Conservation (phyloP, 768 basidiomycete species). For the Lenzites betulinus region DNA sequence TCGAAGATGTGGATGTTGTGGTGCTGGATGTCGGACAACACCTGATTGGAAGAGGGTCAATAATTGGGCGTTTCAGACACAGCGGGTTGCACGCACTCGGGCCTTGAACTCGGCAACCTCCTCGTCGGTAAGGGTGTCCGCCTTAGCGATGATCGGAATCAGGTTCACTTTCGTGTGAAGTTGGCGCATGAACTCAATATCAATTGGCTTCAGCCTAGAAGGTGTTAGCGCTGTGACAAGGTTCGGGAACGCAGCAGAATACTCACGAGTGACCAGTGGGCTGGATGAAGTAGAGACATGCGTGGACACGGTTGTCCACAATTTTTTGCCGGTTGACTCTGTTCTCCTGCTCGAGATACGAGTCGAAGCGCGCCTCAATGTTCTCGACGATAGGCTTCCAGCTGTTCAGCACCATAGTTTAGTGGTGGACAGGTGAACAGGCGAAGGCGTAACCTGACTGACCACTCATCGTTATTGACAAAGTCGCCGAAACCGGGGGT, state of each 20-base stretch:
- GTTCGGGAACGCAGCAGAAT: background rate
- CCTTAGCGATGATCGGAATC: conserved; percentile 98
- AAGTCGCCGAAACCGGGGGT: conserved; percentile 99
- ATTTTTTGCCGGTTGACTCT: conserved; percentile 94
- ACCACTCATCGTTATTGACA: conserved; percentile 99
- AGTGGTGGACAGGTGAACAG: conserved; percentile 24
- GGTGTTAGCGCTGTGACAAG: conserved; percentile 5
- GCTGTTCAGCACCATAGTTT: conserved; percentile 42
- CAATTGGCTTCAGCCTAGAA: conserved; percentile 91
- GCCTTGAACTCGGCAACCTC: conserved; percentile 93
- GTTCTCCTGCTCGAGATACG: conserved; percentile 98
- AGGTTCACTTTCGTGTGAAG: conserved; percentile 97
- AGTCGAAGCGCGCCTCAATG: conserved; percentile 97
- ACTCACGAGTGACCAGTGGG: conserved; percentile 97
- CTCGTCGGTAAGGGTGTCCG: conserved; percentile 96
- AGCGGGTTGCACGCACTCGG: conserved; percentile 53
- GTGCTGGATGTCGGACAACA: conserved; percentile 89
- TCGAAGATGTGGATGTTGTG: conserved; percentile 99
- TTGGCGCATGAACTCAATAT: conserved; percentile 98
- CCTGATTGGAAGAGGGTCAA: conserved; percentile 45
- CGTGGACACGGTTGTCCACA: conserved; percentile 96
- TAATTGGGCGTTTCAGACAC: background rate
- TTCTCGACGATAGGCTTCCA: conserved; percentile 99
- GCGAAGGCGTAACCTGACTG: conserved; percentile 21
- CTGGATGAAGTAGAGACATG: conserved; percentile 98